Conservation (phyloP, 805 yeast species). For the Jamesozyma spencerorum region DNA sequence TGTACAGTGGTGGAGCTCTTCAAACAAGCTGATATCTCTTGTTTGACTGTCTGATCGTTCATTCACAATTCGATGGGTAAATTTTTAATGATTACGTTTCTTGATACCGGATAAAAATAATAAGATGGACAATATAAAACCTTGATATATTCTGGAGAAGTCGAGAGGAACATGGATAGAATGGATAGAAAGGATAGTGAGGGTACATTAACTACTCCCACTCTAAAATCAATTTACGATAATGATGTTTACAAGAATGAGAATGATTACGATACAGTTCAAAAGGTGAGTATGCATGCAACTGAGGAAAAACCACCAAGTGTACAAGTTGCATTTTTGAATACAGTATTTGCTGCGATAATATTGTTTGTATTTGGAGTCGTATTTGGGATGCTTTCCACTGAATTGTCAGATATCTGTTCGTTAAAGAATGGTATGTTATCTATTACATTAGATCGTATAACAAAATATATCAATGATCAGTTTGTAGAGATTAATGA, state of each 20-base stretch:
- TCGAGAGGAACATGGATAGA: too few relatives aligned
- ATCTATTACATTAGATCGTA: slow-evolving; percentile 10
- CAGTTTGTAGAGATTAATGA: not conserved
- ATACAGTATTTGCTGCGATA: slow-evolving; percentile 11
- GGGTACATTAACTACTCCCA: slow-evolving; percentile 39
- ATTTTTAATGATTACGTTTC: too few relatives aligned
- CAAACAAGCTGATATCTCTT: too few relatives aligned
- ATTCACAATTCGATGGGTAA: too few relatives aligned
- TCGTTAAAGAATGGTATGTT: slow-evolving; percentile 43
- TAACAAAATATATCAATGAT: slow-evolving; percentile 4
- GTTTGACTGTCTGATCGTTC: too few relatives aligned
- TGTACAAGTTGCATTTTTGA: slow-evolving; percentile 6
- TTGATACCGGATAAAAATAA: too few relatives aligned
- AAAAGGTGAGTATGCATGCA: not conserved
- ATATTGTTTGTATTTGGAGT: slow-evolving; percentile 39
- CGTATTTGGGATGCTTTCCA: slow-evolving; percentile 42
- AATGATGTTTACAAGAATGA: slow-evolving; percentile 28
- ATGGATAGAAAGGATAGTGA: slow-evolving; percentile 9
- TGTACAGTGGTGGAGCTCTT: too few relatives aligned
- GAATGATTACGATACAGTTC: slow-evolving; percentile 10
- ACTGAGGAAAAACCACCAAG: slow-evolving; percentile 7
- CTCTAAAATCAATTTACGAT: slow-evolving; percentile 41
- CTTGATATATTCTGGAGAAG: too few relatives aligned
- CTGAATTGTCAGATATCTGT: slow-evolving; percentile 43
- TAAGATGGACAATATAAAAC: too few relatives aligned